These are phyloP conservation scores for Erythrobasidium yunnanense DNA, from an alignment of 768 basidiomycete species.

Conservation along the genomic window DNA sequence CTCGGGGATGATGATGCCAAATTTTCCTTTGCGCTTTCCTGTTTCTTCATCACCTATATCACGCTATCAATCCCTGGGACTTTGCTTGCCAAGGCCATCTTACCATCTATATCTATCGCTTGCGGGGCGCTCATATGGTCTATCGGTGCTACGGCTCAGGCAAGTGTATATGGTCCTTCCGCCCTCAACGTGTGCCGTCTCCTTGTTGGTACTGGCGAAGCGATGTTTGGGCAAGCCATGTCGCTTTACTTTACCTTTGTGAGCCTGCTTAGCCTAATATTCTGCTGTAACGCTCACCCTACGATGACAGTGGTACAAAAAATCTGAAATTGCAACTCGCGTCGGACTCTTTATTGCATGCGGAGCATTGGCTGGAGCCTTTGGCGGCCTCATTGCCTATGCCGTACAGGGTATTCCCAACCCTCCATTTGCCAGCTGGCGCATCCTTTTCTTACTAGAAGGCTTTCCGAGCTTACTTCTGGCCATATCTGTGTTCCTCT, in stretches of 20 bases:
- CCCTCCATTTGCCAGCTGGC: slow-evolving; percentile 28
- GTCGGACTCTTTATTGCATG: slow-evolving; percentile 44
- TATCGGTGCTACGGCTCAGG: slow-evolving; percentile 42
- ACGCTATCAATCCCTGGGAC: slow-evolving; percentile 43
- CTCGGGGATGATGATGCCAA: slow-evolving; percentile 39
- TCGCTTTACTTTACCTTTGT: slow-evolving; percentile 39
- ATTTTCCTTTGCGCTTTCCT: slow-evolving; percentile 40
- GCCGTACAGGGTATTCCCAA: slow-evolving; percentile 39
- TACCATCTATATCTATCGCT: slow-evolving; percentile 42
- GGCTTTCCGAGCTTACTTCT: slow-evolving; percentile 42
- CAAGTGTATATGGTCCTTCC: slow-evolving; percentile 36
- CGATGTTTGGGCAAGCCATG: slow-evolving; percentile 31
- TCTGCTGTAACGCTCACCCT: too few relatives aligned
- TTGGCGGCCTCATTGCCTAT: slow-evolving; percentile 30
- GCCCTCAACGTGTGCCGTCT: slow-evolving; percentile 43
- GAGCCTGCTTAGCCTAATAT: too few relatives aligned
- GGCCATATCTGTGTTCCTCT: slow-evolving; percentile 43
- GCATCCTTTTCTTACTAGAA: slow-evolving; percentile 45
- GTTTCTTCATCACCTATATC: slow-evolving; percentile 43
- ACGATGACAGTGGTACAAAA: slow-evolving; percentile 42
- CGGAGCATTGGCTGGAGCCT: slow-evolving; percentile 38
- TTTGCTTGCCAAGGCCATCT: slow-evolving; percentile 38
- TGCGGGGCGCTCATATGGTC: slow-evolving; percentile 43
- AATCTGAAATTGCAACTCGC: slow-evolving; percentile 43
- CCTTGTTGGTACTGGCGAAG: slow-evolving; percentile 41